Conservation (phyloP, 768 basidiomycete species). For the Lentinula edodes region DNA sequence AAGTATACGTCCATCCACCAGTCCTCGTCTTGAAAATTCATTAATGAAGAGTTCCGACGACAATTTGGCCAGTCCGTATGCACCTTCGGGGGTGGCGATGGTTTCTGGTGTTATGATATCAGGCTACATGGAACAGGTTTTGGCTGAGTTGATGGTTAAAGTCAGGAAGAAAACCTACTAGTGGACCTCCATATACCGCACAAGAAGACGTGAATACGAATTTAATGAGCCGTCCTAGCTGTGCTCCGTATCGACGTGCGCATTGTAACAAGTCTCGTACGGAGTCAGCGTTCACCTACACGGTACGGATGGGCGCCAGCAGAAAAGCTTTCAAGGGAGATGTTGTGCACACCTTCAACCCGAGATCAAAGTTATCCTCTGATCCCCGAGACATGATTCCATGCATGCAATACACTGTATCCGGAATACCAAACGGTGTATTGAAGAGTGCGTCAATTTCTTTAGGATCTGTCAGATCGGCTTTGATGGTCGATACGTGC, state of each 20-base stretch:
- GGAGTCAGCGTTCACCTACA: slow-evolving; percentile 52
- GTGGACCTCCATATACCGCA: slow-evolving; percentile 55
- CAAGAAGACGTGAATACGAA: slow-evolving; percentile 57
- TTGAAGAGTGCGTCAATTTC: slow-evolving; percentile 32
- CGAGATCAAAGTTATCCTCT: slow-evolving; percentile 55
- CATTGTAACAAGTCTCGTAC: slow-evolving; percentile 38
- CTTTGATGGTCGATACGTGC: slow-evolving; percentile 28
- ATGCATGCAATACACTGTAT: slow-evolving; percentile 43
- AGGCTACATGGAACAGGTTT: slow-evolving; percentile 20
- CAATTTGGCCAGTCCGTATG: slow-evolving; percentile 55
- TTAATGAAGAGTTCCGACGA: slow-evolving; percentile 51
- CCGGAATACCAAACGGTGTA: slow-evolving; percentile 33
- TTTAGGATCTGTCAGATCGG: slow-evolving; percentile 32
- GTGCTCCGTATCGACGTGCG: slow-evolving; percentile 22
- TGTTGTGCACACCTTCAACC: slow-evolving; percentile 29
- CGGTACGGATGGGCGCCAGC: not conserved
- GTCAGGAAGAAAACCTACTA: slow-evolving; percentile 21
- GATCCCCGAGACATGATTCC: slow-evolving; percentile 62
- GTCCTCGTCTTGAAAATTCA: slow-evolving; percentile 54
- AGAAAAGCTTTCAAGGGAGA: not conserved
- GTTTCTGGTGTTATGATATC: slow-evolving; percentile 41
- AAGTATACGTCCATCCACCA: slow-evolving; percentile 53
- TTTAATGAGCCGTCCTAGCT: slow-evolving; percentile 26
- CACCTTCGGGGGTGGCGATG: slow-evolving; percentile 48
- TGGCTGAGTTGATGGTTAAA: not conserved